Evolutionary conservation across 495 filamentous ascomycete genomes (phyloP).

Genomic region (Hyaloscypha hepaticicola): DNA sequence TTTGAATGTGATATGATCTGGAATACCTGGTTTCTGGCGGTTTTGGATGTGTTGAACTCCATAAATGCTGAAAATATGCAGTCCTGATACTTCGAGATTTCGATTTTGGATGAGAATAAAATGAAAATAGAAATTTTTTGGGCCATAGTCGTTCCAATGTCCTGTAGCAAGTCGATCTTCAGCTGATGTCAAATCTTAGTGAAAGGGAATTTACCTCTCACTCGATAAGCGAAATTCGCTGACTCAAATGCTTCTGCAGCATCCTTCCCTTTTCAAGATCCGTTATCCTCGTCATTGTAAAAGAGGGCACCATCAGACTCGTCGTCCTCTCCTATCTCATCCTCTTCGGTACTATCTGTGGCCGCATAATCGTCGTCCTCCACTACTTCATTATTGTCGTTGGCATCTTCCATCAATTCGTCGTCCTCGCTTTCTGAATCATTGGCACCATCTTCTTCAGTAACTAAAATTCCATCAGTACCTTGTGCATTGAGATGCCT

Average conservation of each 20-base stretch:
- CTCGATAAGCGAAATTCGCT: not conserved
- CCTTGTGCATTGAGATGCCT: not conserved
- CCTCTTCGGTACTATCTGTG: not conserved
- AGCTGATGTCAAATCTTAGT: not conserved
- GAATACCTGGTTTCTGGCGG: not conserved
- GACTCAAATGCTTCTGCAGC: not conserved
- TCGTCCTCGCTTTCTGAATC: too few species aligned
- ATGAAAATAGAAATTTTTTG: not conserved
- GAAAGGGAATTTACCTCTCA: not conserved
- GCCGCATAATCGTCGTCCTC: not conserved
- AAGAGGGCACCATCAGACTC: not conserved
- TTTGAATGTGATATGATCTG: not conserved
- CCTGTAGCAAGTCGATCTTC: not conserved
- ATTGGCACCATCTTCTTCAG: not conserved
- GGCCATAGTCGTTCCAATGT: not conserved
- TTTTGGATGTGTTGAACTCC: not conserved
- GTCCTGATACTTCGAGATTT: not conserved
- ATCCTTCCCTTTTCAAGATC: not conserved
- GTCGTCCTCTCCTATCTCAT: not conserved
- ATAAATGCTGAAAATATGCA: not conserved
- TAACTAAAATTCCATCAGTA: not conserved
- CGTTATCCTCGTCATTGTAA: not conserved
- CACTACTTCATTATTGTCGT: conserved; percentile 2
- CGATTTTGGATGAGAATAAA: not conserved
- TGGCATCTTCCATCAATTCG: not conserved